A percentile compares a stretch with the other conserved stretches of the same genome.
Conservation (phyloP, 805 yeast species). For the Starmerella vitae region DNA sequence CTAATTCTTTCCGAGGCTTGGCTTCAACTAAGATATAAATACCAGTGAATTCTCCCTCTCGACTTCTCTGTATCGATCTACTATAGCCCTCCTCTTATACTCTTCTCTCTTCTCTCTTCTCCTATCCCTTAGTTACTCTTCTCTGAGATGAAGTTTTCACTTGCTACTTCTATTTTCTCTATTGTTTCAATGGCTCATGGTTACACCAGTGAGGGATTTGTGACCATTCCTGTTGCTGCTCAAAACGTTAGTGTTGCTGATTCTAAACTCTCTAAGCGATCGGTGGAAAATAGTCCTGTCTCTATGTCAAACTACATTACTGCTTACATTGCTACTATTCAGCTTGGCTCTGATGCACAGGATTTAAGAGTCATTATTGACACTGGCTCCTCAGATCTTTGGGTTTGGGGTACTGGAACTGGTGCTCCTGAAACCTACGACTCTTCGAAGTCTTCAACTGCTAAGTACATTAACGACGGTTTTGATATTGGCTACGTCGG, state of each 20-base stretch:
- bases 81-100: neutral
- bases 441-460: conserved; percentile 16
- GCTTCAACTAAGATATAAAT: too few relatives aligned
- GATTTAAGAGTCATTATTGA: conserved; percentile 30
- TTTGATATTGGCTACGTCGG: conserved; percentile 27
- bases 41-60: neutral
- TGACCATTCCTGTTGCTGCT: too few relatives aligned
- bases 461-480: conserved; percentile 13
- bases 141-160: too few relatives aligned
- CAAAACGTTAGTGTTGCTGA: neutral
- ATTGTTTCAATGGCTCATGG: neutral
- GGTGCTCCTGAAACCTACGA: conserved; percentile 5
- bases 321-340: neutral
- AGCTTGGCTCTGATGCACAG: neutral
- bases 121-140: neutral
- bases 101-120: neutral
- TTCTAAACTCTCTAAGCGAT: neutral
- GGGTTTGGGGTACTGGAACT: conserved; percentile 31
- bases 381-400: conserved; percentile 58
- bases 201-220: too few relatives aligned
- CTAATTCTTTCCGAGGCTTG: too few relatives aligned
- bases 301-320: neutral
- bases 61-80: neutral
- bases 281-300: neutral
- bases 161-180: neutral